Evolutionary conservation across 1,139 yeast species (phyloP).

Genomic region (Yamadazyma aaseri): DNA sequence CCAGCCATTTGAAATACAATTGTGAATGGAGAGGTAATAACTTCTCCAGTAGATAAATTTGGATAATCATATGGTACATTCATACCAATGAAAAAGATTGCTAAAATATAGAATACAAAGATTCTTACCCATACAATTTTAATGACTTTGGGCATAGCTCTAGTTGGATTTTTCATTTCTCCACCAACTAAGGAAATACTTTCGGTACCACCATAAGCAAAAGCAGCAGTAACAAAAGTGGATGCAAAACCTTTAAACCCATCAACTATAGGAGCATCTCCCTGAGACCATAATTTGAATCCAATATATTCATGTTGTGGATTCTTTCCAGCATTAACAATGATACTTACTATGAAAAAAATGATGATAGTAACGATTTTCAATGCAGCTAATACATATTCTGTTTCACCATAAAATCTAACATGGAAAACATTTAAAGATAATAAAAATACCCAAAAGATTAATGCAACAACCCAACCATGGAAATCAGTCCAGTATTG

Average conservation of each 20-base stretch:
- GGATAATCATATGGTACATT: slow-evolving; percentile 44
- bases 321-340: slow-evolving; percentile 38
- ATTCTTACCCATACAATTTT: slow-evolving; percentile 57
- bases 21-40: slow-evolving; percentile 64
- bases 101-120: slow-evolving; percentile 36
- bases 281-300: slow-evolving; percentile 36
- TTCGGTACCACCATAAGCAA: slow-evolving; percentile 71
- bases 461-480: slow-evolving; percentile 54
- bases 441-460: slow-evolving; percentile 58
- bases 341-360: slow-evolving; percentile 38
- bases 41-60: slow-evolving; percentile 35
- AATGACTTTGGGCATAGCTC: slow-evolving; percentile 57
- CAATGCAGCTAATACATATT: slow-evolving; percentile 38
- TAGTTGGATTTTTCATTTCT: slow-evolving; percentile 58
- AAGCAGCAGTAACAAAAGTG: slow-evolving; percentile 54
- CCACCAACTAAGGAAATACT: slow-evolving; percentile 66
- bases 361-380: slow-evolving; percentile 40
- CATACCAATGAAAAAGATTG: slow-evolving; percentile 47
- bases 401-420: slow-evolving; percentile 45
- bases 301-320: slow-evolving; percentile 36
- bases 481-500: slow-evolving; percentile 64
- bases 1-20: slow-evolving; percentile 56
- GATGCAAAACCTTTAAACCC: slow-evolving; percentile 42
- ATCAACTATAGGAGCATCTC: slow-evolving; percentile 42
- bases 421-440: slow-evolving; percentile 54